Percentiles rank a stretch among this genome's conserved stretches.
These are phyloP conservation scores for Waltergamsia citrina DNA, from an alignment of 2,329 filamentous ascomycete genomes.

Conservation along the genomic window DNA sequence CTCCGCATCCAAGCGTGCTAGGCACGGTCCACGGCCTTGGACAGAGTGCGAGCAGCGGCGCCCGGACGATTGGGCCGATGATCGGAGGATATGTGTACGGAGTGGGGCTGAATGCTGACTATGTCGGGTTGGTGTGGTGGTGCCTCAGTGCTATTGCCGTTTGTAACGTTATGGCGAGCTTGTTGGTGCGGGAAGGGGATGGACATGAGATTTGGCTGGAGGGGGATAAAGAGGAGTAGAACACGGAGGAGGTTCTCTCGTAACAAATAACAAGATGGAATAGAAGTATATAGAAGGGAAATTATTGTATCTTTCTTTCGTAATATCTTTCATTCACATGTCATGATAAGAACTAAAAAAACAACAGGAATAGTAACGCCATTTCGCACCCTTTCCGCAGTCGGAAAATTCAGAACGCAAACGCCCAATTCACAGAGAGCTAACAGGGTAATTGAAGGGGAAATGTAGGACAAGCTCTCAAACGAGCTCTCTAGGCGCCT, in stretches of 20 bases:
- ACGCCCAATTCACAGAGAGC: no score
- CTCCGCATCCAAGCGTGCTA: conserved; percentile 35
- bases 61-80: conserved; percentile 50
- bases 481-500: conserved; percentile 22
- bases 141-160: conserved; percentile 38
- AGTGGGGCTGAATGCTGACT: conserved; percentile 41
- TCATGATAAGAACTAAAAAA: no score
- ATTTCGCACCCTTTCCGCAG: no score
- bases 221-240: conserved; percentile 39
- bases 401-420: no score
- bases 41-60: conserved; percentile 49
- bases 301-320: no score
- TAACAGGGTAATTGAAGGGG: no score
- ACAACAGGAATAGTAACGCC: no score
- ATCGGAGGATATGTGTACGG: conserved; percentile 53
- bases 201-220: conserved; percentile 58
- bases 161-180: conserved; percentile 38
- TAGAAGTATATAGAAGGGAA: no score
- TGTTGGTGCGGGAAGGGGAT: conserved; percentile 49
- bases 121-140: conserved; percentile 53
- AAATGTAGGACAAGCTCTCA: no score
- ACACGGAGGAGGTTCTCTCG: no score
- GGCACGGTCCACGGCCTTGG: conserved; percentile 40
- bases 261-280: no score
- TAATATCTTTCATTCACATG: no score